These are phyloP conservation scores for Arachis hypogaea DNA, from an alignment of 306 rosid species.

Conservation along the genomic window DNA sequence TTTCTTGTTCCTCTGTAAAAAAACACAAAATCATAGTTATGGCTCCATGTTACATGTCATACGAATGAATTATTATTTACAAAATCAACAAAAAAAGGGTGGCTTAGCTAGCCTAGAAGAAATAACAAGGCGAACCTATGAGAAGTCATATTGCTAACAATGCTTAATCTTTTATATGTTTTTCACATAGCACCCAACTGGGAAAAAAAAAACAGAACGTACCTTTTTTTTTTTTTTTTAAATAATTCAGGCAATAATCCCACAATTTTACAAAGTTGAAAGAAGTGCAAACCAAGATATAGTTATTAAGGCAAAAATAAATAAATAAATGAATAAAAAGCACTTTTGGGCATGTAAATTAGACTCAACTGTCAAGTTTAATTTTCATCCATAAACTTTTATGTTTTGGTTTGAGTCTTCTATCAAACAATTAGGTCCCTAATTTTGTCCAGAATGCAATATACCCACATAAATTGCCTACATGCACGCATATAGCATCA, in stretches of 20 bases:
- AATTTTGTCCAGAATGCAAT: not conserved
- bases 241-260: not conserved
- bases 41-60: conserved; percentile 17
- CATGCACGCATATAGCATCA: not conserved
- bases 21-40: conserved; percentile 13
- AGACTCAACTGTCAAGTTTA: not conserved
- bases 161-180: not conserved
- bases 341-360: not conserved
- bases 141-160: conserved; percentile 14
- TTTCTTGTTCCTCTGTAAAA: conserved; percentile 80
- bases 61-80: not conserved
- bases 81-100: conserved; percentile 7
- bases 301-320: not conserved
- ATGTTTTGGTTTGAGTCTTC: not conserved
- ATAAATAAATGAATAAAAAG: too few species aligned
- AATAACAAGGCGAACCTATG: not conserved
- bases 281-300: not conserved
- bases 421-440: not conserved
- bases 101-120: not conserved
- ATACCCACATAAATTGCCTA: conserved; percentile 26
- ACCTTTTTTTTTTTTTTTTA: not conserved
- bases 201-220: not conserved
- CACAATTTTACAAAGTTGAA: not conserved
- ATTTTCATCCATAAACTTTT: not conserved
- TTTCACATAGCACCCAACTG: conserved; percentile 6